Evolutionary conservation across 129 eudicot genomes (phyloP).

Genomic region (Glebionis coronaria): DNA sequence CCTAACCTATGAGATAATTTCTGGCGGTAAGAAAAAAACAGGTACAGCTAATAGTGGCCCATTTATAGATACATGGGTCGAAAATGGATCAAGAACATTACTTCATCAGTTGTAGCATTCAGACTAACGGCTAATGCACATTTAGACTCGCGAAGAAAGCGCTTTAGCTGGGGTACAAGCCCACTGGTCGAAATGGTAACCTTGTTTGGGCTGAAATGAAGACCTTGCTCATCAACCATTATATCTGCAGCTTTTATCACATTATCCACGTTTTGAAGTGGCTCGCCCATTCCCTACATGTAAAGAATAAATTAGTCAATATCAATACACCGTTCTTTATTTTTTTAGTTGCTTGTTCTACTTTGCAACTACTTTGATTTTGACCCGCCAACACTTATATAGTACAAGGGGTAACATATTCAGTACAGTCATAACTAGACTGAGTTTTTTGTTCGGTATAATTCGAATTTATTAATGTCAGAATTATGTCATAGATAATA

Average conservation of each 20-base stretch:
- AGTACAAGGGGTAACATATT: too few species aligned
- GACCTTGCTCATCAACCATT: conserved; percentile 95
- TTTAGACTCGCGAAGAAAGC: conserved; percentile 73
- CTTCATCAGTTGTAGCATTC: conserved; percentile 94
- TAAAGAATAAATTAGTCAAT: not conserved
- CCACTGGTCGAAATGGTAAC: conserved; percentile 94
- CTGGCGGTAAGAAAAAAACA: not conserved
- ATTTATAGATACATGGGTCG: not conserved
- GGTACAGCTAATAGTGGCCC: not conserved
- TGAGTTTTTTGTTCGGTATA: too few species aligned
- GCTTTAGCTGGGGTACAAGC: conserved; percentile 88
- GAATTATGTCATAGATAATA: not conserved
- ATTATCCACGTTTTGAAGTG: conserved; percentile 87
- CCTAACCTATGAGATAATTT: conserved; percentile 54
- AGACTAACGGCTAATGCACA: conserved; percentile 91
- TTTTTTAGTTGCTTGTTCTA: too few species aligned
- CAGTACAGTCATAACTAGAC: too few species aligned
- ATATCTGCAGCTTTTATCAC: conserved; percentile 88
- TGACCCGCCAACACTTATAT: too few species aligned
- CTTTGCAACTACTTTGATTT: too few species aligned
- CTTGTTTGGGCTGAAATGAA: conserved; percentile 87
- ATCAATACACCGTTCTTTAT: too few species aligned
- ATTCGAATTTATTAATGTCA: not conserved
- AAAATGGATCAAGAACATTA: conserved; percentile 23
- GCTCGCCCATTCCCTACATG: conserved; percentile 96